Evolutionary conservation across 192 early-diverging fungal genomes (phyloP).

Genomic region (Lunasporangiospora selenospora): DNA sequence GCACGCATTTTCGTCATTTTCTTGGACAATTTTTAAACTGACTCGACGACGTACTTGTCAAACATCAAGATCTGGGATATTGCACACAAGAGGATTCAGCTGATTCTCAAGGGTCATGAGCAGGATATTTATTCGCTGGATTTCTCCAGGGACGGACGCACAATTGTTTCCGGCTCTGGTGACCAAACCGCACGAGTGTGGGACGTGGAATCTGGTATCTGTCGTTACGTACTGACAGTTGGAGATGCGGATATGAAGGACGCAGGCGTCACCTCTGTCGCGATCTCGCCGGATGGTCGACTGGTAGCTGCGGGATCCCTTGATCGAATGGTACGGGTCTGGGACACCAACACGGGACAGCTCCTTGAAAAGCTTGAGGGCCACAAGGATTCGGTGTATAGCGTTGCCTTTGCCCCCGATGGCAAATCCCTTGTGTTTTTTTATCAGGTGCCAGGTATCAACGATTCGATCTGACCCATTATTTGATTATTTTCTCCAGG

Average conservation of each 20-base stretch:
- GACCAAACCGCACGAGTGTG: conserved; percentile 90
- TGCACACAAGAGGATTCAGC: conserved; percentile 62
- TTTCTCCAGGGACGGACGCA: conserved; percentile 88
- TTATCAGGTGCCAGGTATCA: too few relatives aligned
- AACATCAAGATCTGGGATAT: conserved; percentile 80
- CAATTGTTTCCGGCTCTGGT: conserved; percentile 89
- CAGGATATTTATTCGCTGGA: conserved; percentile 98
- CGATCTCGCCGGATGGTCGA: conserved; percentile 88
- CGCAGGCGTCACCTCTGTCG: conserved; percentile 93
- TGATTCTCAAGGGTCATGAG: conserved; percentile 84
- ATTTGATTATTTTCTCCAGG: too few relatives aligned
- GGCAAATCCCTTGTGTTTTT: conserved; percentile 88
- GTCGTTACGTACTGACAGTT: conserved; percentile 75
- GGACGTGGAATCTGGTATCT: conserved; percentile 81
- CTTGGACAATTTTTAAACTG: too few relatives aligned
- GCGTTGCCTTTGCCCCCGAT: conserved; percentile 94
- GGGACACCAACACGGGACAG: conserved; percentile 82
- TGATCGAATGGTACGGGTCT: conserved; percentile 93
- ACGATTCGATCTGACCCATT: too few relatives aligned
- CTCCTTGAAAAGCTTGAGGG: conserved; percentile 91
- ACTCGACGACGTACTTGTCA: too few relatives aligned
- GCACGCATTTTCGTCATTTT: too few relatives aligned
- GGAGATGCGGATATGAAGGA: conserved; percentile 85
- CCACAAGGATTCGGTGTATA: conserved; percentile 96
- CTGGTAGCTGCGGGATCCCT: conserved; percentile 90